Evolutionary conservation across 2,329 filamentous ascomycete genomes (phyloP), one percentile per base, ranked within the genome.

Genomic region (Alternaria brassicicola): DNA sequence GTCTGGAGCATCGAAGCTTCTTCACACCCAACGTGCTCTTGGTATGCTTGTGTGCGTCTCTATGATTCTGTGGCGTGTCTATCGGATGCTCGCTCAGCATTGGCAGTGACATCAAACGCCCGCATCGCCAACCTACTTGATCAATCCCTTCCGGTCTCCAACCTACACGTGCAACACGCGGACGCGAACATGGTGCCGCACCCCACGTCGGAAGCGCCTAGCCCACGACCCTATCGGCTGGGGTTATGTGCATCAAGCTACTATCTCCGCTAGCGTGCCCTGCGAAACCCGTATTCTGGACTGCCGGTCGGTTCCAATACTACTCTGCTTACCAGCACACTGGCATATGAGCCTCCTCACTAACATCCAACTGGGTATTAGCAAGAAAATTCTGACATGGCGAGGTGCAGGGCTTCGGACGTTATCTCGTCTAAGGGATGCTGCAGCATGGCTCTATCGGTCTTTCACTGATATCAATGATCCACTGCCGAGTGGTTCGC

Each of bases 1-100:
- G 15, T n/a, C 28, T 31, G 38, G 33, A 41, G 35, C 28, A 51
- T 51, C 38, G 46, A 50, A 55, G 53, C 53, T 55, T 55, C 46
- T 28, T 51, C 46, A 38, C 38, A 6, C 46, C 31, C 53, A 17
- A 36, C 36, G 13, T 25, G 6, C 30, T 48, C 48, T 55, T 39
- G 46, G 21, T 30, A 43, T 39, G 46, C 35, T 42, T 55, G 26
- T 23, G 30, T 28, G 9, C 12, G n/a, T 49, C 23, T 13, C 38
- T 25, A 36, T 43, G 46, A 55, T 49, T 12, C 2, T 45, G 53
- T 55, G 53, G 53, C 53, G 30, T 50, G 38, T 31, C n/a, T 15
- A 45, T 50, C 38, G 50, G 12, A 17, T 28, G 6, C 45, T 19
- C 26, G 36, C 23, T 51, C 21, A 42, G 17, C 36, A 23, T 36